Conservation (phyloP, 129 eudicot genomes). For the Scalesia atractyloides region DNA sequence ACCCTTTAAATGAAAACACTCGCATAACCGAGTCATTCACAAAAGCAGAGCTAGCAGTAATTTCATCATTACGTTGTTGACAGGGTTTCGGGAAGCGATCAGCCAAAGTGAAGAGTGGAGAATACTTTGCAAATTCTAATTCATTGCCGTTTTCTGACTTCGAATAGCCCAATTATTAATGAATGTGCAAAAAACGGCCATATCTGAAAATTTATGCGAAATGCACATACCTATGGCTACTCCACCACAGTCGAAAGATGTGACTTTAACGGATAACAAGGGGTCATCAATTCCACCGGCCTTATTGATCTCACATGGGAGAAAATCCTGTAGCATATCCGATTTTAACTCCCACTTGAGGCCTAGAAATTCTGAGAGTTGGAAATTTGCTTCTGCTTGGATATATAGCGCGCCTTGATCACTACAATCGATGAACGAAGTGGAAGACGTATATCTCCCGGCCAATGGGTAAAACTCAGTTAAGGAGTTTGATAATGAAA, state of each 20-base stretch:
- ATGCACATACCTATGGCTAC: constrained; percentile 16
- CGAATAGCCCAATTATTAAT: constrained; percentile 28
- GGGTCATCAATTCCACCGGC: constrained; percentile 30
- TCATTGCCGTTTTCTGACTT: neutral
- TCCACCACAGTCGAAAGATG: constrained; percentile 28
- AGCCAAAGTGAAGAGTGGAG: neutral
- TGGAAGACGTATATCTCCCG: constrained; percentile 22
- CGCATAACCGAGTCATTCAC: neutral
- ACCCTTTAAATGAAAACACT: constrained; percentile 8
- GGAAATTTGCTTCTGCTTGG: neutral
- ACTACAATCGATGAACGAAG: constrained; percentile 25
- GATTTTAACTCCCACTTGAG: neutral
- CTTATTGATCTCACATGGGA: constrained; percentile 24
- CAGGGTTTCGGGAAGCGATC: constrained; percentile 11
- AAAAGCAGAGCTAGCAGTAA: neutral
- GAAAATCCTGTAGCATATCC: constrained; percentile 7
- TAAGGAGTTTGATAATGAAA: neutral
- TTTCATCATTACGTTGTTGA: neutral
- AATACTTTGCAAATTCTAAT: too few relatives aligned
- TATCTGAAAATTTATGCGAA: constrained; percentile 24
- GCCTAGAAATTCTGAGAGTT: constrained; percentile 14
- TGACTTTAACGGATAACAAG: constrained; percentile 24
- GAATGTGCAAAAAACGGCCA: constrained; percentile 9
- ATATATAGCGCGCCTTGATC: constrained; percentile 16
- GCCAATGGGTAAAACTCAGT: constrained; percentile 38